Conservation (phyloP, 2,329 filamentous ascomycete genomes). For the Didymella glomerata region DNA sequence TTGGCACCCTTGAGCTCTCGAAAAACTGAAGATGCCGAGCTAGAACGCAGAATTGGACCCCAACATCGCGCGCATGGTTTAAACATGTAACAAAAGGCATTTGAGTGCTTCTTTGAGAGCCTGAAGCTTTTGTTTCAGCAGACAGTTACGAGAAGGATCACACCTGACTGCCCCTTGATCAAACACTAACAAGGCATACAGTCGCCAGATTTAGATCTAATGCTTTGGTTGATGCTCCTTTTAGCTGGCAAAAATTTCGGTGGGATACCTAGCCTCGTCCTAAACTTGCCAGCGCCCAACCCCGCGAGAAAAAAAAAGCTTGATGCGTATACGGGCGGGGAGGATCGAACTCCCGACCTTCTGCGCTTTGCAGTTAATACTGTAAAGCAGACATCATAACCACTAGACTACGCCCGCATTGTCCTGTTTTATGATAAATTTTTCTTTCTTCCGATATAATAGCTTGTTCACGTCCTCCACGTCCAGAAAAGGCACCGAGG, state of each 20-base stretch:
- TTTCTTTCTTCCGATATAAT: neutral
- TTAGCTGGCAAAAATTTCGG: neutral
- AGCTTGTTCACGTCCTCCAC: no score
- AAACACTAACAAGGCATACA: no score
- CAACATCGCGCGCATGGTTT: no score
- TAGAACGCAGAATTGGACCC: no score
- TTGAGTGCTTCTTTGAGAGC: no score
- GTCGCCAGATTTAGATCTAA: no score
- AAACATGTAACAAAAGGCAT: no score
- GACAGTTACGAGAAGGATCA: no score
- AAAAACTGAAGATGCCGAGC: no score
- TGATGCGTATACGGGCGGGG: slow-evolving; percentile 41
- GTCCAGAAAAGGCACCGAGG: neutral
- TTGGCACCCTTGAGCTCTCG: no score
- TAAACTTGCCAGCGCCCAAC: neutral
- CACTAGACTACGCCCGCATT: slow-evolving; percentile 38
- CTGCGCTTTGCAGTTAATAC: slow-evolving; percentile 40
- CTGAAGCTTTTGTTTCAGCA: no score
- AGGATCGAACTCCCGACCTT: slow-evolving; percentile 52
- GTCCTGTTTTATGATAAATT: neutral
- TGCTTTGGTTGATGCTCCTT: neutral
- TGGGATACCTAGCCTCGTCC: neutral
- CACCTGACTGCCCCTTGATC: no score
- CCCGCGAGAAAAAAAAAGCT: slow-evolving; percentile 26
- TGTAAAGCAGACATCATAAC: slow-evolving; percentile 53